Base-by-base conservation (phyloP, 352 stramenopile species). In the Phytophthora foliorum region DNA sequence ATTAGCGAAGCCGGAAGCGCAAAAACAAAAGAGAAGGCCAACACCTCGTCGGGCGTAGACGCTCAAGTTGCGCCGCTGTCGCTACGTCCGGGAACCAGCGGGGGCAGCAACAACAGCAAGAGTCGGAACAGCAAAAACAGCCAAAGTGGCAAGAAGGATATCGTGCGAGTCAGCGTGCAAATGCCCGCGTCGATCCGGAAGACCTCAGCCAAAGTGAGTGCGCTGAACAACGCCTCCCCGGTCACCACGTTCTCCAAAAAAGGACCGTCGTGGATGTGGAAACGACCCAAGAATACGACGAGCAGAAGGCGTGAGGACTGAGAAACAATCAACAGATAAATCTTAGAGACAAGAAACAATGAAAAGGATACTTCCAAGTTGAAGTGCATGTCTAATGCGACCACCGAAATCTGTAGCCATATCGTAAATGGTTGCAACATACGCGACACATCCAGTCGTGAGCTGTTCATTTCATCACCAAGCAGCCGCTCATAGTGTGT, bases 361-460 rank as follows among this genome's bases (percentile, higher is more conserved):
- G 29, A 45, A 45, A 16, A 22, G 6, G 39, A 14, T 22, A 11
- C 39, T 45, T 22, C 22, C 16, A 50, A 24, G 25, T 57, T 57
- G 36, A 66, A 39, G 24, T 52, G 22, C 0, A n/a, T n/a, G n/a
- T n/a, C n/a, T 19, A 22, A 14, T 38, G n/a, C 57, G 57, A 69
- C 38, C 60, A 70, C n/a, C 66, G 48, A 61, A 65, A 66, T 41
- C n/a, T 61, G 45, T 70, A 70, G 24, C 60, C 44, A 74, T 63
- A 1, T 55, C 5, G 16, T 24, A 46, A 72, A 75, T 75, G 68
- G 69, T 64, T 60, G 56, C 36, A 17, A 0, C 51, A 64, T 53
- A 44, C n/a, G 58, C 17, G 66, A 73, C 22, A 73, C 36, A 44
- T 48, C 56, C 63, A 65, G 56, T 61, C 29, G 50, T 41, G 49